Percentiles rank a stretch among this genome's conserved stretches.
Conservation (phyloP, 2,329 filamentous ascomycete genomes). For the Berkeleyomyces rouxiae region DNA sequence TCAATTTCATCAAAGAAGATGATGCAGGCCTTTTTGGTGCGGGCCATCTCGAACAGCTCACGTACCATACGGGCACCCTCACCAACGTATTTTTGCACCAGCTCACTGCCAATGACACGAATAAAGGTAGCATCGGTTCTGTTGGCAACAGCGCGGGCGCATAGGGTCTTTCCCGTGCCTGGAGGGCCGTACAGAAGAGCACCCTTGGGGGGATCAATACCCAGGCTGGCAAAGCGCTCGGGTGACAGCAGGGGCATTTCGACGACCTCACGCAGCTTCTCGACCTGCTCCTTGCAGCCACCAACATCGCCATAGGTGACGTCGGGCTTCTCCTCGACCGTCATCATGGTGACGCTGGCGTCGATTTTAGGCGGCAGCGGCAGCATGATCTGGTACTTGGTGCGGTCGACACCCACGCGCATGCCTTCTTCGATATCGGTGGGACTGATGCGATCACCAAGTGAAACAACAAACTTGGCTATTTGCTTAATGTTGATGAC, state of each 20-base stretch:
- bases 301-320: constrained; percentile 98
- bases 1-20: constrained; percentile 96
- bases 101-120: constrained; percentile 89
- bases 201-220: constrained; percentile 96
- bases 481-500: constrained; percentile 99
- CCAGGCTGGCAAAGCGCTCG: constrained; percentile 94
- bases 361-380: constrained; percentile 97
- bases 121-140: constrained; percentile 97
- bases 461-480: constrained; percentile 95
- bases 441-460: constrained; percentile 89
- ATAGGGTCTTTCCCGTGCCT: constrained; percentile 97
- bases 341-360: constrained; percentile 99
- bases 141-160: constrained; percentile 92
- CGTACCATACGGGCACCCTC: constrained; percentile 97
- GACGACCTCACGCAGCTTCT: constrained; percentile 95
- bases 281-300: constrained; percentile 98
- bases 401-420: constrained; percentile 93
- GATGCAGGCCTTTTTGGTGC: constrained; percentile 98
- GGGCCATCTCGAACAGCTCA: constrained; percentile 97
- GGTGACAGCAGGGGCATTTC: constrained; percentile 96
- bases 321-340: constrained; percentile 97
- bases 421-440: constrained; percentile 99
- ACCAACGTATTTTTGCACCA: constrained; percentile 98
- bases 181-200: constrained; percentile 92
- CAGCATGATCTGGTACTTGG: constrained; percentile 98